phyloP scores from a whole-genome alignment of 2,329 filamentous ascomycete genomes.

The Phaeomoniella chlamydospora region DNA sequence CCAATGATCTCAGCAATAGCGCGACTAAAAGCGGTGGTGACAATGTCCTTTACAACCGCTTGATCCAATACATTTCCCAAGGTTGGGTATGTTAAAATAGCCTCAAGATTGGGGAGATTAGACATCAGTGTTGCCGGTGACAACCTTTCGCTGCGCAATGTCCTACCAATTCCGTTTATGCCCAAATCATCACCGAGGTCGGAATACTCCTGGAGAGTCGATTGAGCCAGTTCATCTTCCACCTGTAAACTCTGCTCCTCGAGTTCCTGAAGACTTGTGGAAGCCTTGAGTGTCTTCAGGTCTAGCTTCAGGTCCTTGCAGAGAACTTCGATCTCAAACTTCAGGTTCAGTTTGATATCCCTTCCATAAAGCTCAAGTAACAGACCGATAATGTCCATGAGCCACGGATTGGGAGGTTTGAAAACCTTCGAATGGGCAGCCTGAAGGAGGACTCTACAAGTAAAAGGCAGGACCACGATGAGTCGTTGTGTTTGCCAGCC shows the following conservation, averaged over 20 bases:
- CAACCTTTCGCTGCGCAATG: conserved; percentile 56
- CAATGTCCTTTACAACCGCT: conserved; percentile 54
- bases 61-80: conserved; percentile 63
- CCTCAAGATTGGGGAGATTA: conserved; percentile 69
- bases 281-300: conserved; percentile 79
- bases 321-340: conserved; percentile 96
- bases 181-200: conserved; percentile 75
- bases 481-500: conserved; percentile 85
- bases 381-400: conserved; percentile 88
- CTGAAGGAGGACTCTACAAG: conserved; percentile 86
- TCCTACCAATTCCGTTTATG: conserved; percentile 52
- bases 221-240: conserved; percentile 36
- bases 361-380: conserved; percentile 89
- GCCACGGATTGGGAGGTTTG: conserved; percentile 87
- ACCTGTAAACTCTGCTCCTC: conserved; percentile 21
- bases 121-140: conserved; percentile 65
- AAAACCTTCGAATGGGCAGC: conserved; percentile 78
- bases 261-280: conserved; percentile 70
- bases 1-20: conserved; percentile 94
- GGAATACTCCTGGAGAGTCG: conserved; percentile 52
- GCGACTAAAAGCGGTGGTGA: conserved; percentile 71
- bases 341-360: conserved; percentile 89
- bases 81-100: conserved; percentile 64
- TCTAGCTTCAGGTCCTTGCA: conserved; percentile 89
- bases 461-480: conserved; percentile 87